These are phyloP conservation scores for Neurospora sp. DNA, from an alignment of 495 filamentous ascomycete genomes.

Conservation along the genomic window DNA sequence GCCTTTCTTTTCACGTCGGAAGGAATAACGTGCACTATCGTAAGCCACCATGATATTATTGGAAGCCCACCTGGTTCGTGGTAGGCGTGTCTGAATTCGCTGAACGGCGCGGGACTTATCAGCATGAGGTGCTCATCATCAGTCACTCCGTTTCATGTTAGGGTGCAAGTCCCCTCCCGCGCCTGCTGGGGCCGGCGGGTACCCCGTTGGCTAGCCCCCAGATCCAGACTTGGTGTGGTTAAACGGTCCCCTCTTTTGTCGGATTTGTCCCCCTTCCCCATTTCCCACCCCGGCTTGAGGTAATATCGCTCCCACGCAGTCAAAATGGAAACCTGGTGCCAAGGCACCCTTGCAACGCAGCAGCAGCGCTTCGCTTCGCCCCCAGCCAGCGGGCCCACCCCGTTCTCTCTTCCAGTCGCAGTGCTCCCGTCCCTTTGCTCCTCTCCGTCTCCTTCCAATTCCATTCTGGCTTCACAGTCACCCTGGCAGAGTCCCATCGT, in stretches of 20 bases:
- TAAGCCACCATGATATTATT: background rate
- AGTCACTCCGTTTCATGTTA: conserved; percentile 13
- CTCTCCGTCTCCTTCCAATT: background rate
- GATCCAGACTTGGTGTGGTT: background rate
- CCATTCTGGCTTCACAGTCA: background rate
- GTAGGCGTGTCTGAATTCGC: background rate
- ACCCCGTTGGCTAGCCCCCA: conserved; percentile 1
- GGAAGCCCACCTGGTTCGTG: background rate
- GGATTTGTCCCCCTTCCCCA: background rate
- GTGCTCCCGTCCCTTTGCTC: background rate
- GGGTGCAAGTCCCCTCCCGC: background rate
- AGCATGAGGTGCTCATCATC: background rate
- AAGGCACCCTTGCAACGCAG: background rate
- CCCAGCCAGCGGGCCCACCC: background rate
- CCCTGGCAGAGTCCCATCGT: background rate
- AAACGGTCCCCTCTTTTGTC: background rate
- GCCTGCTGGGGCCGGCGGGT: background rate
- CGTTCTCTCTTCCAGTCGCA: background rate
- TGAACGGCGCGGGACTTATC: background rate
- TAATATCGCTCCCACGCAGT: background rate
- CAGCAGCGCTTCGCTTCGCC: background rate
- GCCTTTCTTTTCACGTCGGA: background rate
- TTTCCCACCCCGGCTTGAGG: background rate
- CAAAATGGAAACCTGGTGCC: background rate
- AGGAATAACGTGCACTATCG: background rate